Base-by-base conservation (phyloP, 2,329 filamentous ascomycete genomes). In the Sporothrix dimorphospora region DNA sequence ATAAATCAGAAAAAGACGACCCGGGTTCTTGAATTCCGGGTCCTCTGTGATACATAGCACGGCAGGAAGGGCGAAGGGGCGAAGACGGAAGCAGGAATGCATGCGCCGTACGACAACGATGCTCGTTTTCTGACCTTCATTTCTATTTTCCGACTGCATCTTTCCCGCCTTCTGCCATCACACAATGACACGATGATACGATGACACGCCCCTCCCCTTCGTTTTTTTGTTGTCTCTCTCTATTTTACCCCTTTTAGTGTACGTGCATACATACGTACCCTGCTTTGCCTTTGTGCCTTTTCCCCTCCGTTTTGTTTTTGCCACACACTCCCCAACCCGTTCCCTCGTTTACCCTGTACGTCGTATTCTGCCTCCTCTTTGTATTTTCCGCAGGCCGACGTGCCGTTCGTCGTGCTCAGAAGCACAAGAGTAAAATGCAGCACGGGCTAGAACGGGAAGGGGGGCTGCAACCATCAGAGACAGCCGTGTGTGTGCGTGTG, bases 361-460 rank as follows among this genome's bases (percentile, higher is more conserved):
- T 63, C 59, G n/a, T 19, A 24, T 19, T 45, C 6, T 6, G 2
- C n/a, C 12, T 49, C 16, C 24, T 19, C 38, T 11, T 40, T 34
- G 63, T 21, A 49, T 49, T 66, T 16, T 66, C 42, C 63, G 42
- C 42, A 21, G 63, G 40, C 63, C 63, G 42, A 30, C 24, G 24
- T 49, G 59, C 59, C 38, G 55, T 27, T 14, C 5, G 21, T 66
- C 61, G 65, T 67, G 65, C 65, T 67, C 65, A 51, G 65, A 67
- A 51, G 65, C 65, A 67, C 65, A 67, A 51, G 65, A 67, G 45
- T 51, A 67, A 24, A 67, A 40, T 30, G 65, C 27, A 67, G 65
- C 65, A 67, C 65, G 42, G 65, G 65, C 24, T 34, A 16, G 38
- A 63, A 27, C 2, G 24, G 11, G 11, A 42, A 49, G 24, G 42